Evolutionary conservation across 371 early-diverging fungal species (phyloP), one percentile per base, ranked within the genome.

Genomic region (Mortierella sp.): DNA sequence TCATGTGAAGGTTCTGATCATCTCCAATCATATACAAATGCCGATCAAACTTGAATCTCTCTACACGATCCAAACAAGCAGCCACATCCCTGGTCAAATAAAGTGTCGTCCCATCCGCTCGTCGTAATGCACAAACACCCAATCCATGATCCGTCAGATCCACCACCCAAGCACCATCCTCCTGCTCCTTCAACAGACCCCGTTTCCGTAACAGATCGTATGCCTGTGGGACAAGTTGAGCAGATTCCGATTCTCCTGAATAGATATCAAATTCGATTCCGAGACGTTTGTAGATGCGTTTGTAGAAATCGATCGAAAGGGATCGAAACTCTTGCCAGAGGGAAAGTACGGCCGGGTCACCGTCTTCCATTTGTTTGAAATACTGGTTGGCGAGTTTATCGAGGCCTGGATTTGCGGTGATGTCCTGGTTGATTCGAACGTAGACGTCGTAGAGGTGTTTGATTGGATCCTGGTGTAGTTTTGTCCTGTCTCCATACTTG

Each of bases 61-160:
- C 92, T 57, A 92, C 89, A 55, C 99, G 94, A 85, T 96, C 92
- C 76, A 95, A 85, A 52, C 97, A 95, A 42, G 98, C 97, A 21
- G 97, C 99, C 73, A 99, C 92, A 83, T 99, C 99, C 52, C 99
- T 95, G 1, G 99, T 98, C 11, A 98, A 81, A 84, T 99, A 99
- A 9, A 99, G 90, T 24, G 98, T 95, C 10, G 97, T 96, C 26
- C 99, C 99, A 89, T 99, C 99, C 26, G 90, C 89, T 88, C 98
- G 96, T 50, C 93, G 91, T 28, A 99, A 90, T 1, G 97, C 84
- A 6, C 96, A 95, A 55, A 89, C 90, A 44, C 95, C 97, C 44
- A 97, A 91, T 73, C 95, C 93, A 89, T 94, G 89, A 54, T 91
- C 79, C 13, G 93, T 92, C 48, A 98, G 88, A 81, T 97, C 94